Evolutionary conservation across 2,329 filamentous ascomycete genomes (phyloP).

Genomic region (Trichoderma atrobrunneum): DNA sequence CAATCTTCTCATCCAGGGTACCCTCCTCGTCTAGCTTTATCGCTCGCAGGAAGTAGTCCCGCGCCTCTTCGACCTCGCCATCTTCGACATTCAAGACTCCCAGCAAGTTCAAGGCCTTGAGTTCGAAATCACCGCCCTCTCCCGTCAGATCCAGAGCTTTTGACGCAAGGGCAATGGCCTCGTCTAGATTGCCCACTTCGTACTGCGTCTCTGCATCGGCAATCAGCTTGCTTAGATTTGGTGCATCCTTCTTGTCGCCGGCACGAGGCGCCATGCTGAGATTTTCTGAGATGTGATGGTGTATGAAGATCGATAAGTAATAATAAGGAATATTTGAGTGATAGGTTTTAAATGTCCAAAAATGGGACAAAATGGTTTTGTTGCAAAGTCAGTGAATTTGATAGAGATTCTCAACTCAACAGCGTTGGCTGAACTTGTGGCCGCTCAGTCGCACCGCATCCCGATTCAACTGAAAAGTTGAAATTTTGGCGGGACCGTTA

Average conservation of each 20-base stretch:
- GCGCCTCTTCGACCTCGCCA: slow-evolving; percentile 75
- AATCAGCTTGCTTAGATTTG: slow-evolving; percentile 32
- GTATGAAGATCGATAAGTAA: background rate
- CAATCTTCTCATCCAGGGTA: slow-evolving; percentile 62
- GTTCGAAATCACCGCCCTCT: slow-evolving; percentile 47
- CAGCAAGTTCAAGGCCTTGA: slow-evolving; percentile 70
- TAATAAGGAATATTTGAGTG: background rate
- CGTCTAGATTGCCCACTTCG: slow-evolving; percentile 42
- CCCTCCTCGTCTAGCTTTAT: slow-evolving; percentile 76
- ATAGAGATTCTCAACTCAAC: slow-evolving; percentile 1
- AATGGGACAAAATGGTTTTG: too few relatives aligned
- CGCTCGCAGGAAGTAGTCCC: slow-evolving; percentile 68
- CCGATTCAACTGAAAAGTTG: slow-evolving; percentile 14
- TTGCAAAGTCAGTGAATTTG: background rate
- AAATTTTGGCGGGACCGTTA: slow-evolving; percentile 32
- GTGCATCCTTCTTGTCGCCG: slow-evolving; percentile 34
- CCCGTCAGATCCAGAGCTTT: slow-evolving; percentile 45
- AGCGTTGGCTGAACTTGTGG: background rate
- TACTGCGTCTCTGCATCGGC: slow-evolving; percentile 42
- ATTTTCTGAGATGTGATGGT: background rate
- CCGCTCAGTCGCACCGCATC: slow-evolving; percentile 3
- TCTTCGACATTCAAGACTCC: slow-evolving; percentile 80
- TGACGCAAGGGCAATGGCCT: slow-evolving; percentile 40
- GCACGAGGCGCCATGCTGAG: slow-evolving; percentile 42
- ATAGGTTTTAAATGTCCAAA: background rate